Base-by-base conservation (phyloP, 148 eudicot species). In the Rheum nobile region DNA sequence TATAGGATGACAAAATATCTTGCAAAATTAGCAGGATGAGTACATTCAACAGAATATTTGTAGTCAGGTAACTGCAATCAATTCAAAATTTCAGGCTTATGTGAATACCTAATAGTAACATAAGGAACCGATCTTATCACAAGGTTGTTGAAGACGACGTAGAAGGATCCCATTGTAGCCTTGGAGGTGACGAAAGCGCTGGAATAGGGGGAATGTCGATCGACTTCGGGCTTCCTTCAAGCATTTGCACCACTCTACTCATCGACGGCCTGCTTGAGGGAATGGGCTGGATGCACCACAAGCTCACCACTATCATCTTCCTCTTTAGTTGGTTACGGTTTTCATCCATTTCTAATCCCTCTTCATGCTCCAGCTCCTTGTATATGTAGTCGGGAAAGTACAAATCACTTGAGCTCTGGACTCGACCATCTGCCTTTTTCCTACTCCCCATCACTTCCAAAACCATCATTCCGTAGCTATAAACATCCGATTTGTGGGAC, bases 121-220 rank as follows among this genome's bases (percentile, higher is more conserved):
- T n/a, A n/a, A n/a, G n/a, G n/a, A n/a, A n/a, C n/a, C n/a, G n/a
- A n/a, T n/a, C n/a, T n/a, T n/a, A n/a, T n/a, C n/a, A n/a, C n/a
- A n/a, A 19, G 12, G 7, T 54, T 1, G 13, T 43, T 43, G 2
- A n/a, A 6, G 28, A 21, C 5, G 59, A 52, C 6, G 28, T 52
- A 22, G 59, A 52, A 21, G 59, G 26, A 34, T 67, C 67, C 22
- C 38, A 61, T 71, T 2, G 55, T 39, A 37, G 46, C 44, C 43
- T 73, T 19, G 41, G 69, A 67, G 82, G 57, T 67, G 78, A 54
- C 55, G 35, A 76, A 14, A 77, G 39, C 9, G 67, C 14, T 29
- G 84, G 83, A 57, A 65, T 74, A 2, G 82, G 80, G 79, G 57
- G 79, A 68, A 81, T 2, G 0, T 79, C 37, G 81, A 85, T 75